phyloP scores from a whole-genome alignment of 2,329 filamentous ascomycete species.

The Coniochaeta sp. region DNA sequence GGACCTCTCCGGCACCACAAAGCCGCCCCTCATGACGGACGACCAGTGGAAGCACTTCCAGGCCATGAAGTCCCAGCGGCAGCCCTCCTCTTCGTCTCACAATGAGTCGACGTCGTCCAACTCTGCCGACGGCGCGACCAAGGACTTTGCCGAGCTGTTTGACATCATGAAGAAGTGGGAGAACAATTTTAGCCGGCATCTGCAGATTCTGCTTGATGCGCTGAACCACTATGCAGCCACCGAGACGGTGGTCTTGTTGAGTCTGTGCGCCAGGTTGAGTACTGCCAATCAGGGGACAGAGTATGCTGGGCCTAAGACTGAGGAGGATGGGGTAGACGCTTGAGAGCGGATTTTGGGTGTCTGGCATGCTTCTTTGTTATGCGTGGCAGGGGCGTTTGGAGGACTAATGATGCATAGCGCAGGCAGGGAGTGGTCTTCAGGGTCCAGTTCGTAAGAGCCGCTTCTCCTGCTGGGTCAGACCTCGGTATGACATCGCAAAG shows the following conservation, averaged over 20 bases:
- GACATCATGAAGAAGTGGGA: conserved; percentile 90
- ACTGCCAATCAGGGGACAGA: conserved; percentile 72
- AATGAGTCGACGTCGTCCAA: conserved; percentile 25
- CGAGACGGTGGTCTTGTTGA: conserved; percentile 89
- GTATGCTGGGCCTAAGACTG: conserved; percentile 50
- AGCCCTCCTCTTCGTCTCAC: neutral
- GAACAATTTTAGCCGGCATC: conserved; percentile 81
- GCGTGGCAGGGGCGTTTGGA: neutral
- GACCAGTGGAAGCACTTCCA: conserved; percentile 56
- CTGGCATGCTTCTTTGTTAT: no score
- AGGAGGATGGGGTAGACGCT: conserved; percentile 28
- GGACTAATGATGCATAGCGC: neutral
- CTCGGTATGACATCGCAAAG: no score
- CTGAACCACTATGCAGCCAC: conserved; percentile 96
- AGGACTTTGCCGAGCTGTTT: conserved; percentile 65
- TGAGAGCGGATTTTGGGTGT: neutral
- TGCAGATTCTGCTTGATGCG: conserved; percentile 90
- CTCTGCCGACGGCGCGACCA: conserved; percentile 17
- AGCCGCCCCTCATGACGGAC: conserved; percentile 50
- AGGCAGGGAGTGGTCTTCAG: neutral
- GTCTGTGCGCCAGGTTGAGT: conserved; percentile 74
- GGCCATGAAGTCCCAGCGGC: conserved; percentile 33
- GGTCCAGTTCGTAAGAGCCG: no score
- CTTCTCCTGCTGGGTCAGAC: no score
- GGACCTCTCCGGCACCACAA: conserved; percentile 55